A percentile compares a stretch with the other conserved stretches of the same genome.
Conservation (phyloP, 2,329 filamentous ascomycete species). For the Diaporthe ampelina region DNA sequence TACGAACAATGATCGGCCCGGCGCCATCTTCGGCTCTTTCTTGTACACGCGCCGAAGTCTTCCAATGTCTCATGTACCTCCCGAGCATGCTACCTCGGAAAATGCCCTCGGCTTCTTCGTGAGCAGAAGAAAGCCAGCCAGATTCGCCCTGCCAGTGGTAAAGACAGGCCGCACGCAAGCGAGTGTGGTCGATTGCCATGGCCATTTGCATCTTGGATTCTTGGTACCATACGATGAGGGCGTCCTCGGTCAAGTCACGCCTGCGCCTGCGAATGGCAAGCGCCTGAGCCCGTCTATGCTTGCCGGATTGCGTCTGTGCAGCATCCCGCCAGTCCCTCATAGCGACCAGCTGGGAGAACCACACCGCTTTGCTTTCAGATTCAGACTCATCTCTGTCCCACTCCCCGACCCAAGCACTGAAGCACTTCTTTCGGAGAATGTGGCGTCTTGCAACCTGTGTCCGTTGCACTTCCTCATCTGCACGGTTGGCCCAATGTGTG, state of each 20-base stretch:
- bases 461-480: slow-evolving; percentile 74
- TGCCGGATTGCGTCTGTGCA: slow-evolving; percentile 42
- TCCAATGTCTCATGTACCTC: slow-evolving; percentile 38
- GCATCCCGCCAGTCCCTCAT: slow-evolving; percentile 49
- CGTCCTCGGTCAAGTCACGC: slow-evolving; percentile 47
- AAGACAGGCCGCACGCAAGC: slow-evolving; percentile 40
- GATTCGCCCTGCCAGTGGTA: slow-evolving; percentile 44
- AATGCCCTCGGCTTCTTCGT: slow-evolving; percentile 38
- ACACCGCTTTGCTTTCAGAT: slow-evolving; percentile 67
- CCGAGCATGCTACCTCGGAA: slow-evolving; percentile 39
- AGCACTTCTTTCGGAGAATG: slow-evolving; percentile 77
- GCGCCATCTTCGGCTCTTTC: slow-evolving; percentile 39
- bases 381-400: slow-evolving; percentile 59
- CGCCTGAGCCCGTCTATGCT: slow-evolving; percentile 42
- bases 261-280: slow-evolving; percentile 50
- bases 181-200: slow-evolving; percentile 42
- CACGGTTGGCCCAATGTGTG: slow-evolving; percentile 76
- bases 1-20: slow-evolving; percentile 40
- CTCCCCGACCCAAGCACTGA: slow-evolving; percentile 77
- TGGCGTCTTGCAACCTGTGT: slow-evolving; percentile 79
- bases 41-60: slow-evolving; percentile 35
- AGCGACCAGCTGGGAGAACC: slow-evolving; percentile 47
- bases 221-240: slow-evolving; percentile 51
- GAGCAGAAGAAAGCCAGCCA: slow-evolving; percentile 34
- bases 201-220: slow-evolving; percentile 47